Conservation (phyloP, 345 rosid genomes). For the Hevea brasiliensis region DNA sequence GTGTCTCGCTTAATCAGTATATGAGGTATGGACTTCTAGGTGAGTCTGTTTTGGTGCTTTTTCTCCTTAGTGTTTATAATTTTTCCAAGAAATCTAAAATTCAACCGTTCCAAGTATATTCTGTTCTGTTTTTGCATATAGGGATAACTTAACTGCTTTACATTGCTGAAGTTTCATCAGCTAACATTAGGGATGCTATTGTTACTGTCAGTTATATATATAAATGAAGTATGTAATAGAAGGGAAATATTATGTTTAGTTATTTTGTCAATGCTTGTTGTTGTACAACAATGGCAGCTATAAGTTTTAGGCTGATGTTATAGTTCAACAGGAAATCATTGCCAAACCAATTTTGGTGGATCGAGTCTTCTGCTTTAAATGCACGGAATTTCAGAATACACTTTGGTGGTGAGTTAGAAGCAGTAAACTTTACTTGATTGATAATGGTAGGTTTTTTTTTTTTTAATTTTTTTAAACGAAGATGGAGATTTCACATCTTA, state of each 20-base stretch:
- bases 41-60: neutral
- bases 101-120: neutral
- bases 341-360: conserved; percentile 24
- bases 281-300: neutral
- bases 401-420: conserved; percentile 33
- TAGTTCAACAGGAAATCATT: conserved; percentile 30
- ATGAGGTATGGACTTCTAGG: neutral
- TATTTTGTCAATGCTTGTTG: neutral
- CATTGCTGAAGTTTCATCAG: neutral
- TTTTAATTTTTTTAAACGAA: neutral
- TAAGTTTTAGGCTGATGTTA: conserved; percentile 3
- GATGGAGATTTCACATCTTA: neutral
- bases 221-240: too few relatives aligned
- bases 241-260: too few relatives aligned
- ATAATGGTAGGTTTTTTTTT: too few relatives aligned
- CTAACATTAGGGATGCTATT: neutral
- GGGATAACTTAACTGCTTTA: neutral
- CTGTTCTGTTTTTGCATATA: neutral
- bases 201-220: too few relatives aligned
- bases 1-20: neutral
- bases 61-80: neutral
- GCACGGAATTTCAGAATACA: conserved; percentile 1
- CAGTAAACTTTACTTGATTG: neutral
- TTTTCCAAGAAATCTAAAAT: neutral
- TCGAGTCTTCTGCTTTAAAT: conserved; percentile 19